phyloP scores from a whole-genome alignment of 164 flowering plant species.

The Macadamia integrifolia region DNA sequence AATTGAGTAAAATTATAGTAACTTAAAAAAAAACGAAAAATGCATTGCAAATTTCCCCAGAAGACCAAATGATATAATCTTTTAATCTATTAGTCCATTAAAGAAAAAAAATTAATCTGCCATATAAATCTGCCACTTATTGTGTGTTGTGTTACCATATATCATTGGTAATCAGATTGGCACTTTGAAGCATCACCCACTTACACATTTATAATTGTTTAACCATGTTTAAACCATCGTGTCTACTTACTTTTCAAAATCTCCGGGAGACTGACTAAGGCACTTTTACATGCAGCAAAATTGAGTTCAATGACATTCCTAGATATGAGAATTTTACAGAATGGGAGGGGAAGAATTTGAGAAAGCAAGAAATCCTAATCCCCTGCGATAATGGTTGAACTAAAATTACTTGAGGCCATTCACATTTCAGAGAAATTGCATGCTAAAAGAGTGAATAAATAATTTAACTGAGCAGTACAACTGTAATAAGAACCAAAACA shows the following conservation, averaged over 20 bases:
- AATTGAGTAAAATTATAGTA: neutral
- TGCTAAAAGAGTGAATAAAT: neutral
- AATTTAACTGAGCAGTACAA: neutral
- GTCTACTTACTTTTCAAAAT: neutral
- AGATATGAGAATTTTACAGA: neutral
- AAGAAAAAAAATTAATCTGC: no score
- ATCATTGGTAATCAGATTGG: no score
- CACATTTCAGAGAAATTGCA: slow-evolving; percentile 1
- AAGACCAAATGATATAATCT: neutral
- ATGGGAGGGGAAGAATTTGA: no score
- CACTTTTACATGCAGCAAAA: neutral
- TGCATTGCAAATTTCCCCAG: neutral
- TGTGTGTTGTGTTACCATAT: no score
- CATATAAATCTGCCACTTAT: no score
- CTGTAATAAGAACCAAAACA: neutral
- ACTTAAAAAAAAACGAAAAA: neutral
- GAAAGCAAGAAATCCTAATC: no score
- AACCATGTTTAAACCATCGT: neutral
- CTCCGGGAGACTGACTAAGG: neutral
- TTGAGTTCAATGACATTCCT: neutral
- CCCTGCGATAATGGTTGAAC: no score
- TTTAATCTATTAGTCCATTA: no score
- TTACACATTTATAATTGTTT: neutral
- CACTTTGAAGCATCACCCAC: no score
- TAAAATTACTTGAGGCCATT: neutral